These are phyloP conservation scores for Amylostereum chailletii DNA, from an alignment of 1,284 basidiomycete species.

Conservation along the genomic window DNA sequence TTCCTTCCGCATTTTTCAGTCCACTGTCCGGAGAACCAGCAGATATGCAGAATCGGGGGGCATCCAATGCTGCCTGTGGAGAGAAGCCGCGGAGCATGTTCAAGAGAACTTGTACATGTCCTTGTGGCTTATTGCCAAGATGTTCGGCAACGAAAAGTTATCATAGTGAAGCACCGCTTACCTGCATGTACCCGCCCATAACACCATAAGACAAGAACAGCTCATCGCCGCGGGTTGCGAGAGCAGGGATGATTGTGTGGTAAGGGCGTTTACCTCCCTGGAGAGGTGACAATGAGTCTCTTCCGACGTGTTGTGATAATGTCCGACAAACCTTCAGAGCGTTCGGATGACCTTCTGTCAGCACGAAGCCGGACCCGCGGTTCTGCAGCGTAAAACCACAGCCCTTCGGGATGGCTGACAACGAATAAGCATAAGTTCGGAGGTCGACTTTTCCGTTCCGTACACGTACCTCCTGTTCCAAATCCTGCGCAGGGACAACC, in stretches of 20 bases:
- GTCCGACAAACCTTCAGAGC: constrained; percentile 43
- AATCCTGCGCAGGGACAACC: too few relatives aligned
- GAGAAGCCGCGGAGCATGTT: constrained; percentile 84
- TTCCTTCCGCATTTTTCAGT: constrained; percentile 29
- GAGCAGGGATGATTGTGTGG: constrained; percentile 92
- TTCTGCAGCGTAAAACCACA: constrained; percentile 97
- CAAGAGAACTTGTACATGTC: constrained; percentile 89
- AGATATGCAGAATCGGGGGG: constrained; percentile 93
- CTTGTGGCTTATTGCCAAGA: constrained; percentile 54
- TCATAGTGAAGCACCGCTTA: constrained; percentile 14
- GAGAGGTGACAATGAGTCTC: constrained; percentile 1
- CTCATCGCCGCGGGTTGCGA: constrained; percentile 77
- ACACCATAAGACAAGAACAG: constrained; percentile 87
- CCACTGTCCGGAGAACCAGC: constrained; percentile 68
- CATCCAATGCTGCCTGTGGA: constrained; percentile 81
- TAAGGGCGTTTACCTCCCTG: constrained; percentile 85
- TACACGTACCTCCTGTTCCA: too few relatives aligned
- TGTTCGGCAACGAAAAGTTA: too few relatives aligned
- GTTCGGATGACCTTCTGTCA: constrained; percentile 81
- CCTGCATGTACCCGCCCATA: constrained; percentile 96
- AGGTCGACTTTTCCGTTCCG: too few relatives aligned
- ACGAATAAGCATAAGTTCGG: too few relatives aligned
- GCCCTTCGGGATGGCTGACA: constrained; percentile 74
- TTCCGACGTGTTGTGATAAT: background rate
- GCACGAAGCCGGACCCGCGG: constrained; percentile 78